Percentiles rank a stretch among this genome's conserved stretches.
These are phyloP conservation scores for Pisolithus microcarpus DNA, from an alignment of 768 basidiomycete species.

Conservation along the genomic window DNA sequence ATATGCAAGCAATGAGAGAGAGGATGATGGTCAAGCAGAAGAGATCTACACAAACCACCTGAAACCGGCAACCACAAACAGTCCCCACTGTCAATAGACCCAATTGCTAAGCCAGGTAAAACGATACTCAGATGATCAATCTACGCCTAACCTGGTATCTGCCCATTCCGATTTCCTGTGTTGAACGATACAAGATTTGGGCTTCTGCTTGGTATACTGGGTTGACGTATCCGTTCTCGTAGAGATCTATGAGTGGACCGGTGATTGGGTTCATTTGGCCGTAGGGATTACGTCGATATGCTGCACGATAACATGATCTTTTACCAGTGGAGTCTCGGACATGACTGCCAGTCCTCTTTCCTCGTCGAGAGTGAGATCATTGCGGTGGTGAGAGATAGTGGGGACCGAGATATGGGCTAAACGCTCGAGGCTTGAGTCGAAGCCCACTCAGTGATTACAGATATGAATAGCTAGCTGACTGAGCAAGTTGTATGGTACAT, in stretches of 20 bases:
- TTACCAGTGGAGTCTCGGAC: not conserved
- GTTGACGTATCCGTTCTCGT: slow-evolving; percentile 33
- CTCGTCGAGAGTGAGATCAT: not conserved
- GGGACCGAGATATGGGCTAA: no score
- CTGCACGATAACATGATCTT: no score
- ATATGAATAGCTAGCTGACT: no score
- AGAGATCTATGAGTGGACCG: slow-evolving; percentile 18
- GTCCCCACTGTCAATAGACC: slow-evolving; percentile 24
- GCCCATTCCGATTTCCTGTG: slow-evolving; percentile 53
- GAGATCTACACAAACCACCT: slow-evolving; percentile 38
- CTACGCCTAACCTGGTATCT: slow-evolving; percentile 44
- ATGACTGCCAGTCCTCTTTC: not conserved
- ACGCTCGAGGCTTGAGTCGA: no score
- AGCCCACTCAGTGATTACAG: no score
- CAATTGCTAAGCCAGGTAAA: not conserved
- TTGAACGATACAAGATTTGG: slow-evolving; percentile 36
- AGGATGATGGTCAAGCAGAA: not conserved
- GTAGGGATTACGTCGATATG: not conserved
- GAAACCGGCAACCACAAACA: slow-evolving; percentile 34
- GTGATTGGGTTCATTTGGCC: not conserved
- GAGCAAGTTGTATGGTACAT: no score
- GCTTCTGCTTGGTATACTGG: slow-evolving; percentile 47
- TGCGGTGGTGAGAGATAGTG: no score
- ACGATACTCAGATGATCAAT: not conserved
- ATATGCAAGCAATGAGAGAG: not conserved